Conservation (phyloP, 2,329 filamentous ascomycete genomes). For the Zymoseptoria passerinii region DNA sequence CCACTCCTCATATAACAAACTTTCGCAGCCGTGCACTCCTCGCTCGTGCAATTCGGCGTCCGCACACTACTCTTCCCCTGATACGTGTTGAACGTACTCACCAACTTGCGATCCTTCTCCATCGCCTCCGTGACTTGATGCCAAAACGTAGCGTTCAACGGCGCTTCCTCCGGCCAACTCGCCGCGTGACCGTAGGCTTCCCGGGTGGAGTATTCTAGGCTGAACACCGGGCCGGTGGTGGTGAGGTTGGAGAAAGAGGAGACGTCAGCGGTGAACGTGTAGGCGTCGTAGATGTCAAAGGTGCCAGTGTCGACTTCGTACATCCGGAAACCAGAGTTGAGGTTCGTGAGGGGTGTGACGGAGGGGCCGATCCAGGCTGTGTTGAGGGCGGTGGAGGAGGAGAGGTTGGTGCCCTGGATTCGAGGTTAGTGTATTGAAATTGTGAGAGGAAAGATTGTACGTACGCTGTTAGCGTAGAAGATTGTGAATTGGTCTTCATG, state of each 20-base stretch:
- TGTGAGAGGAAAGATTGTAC: not conserved
- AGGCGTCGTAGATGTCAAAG: constrained; percentile 48
- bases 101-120: constrained; percentile 44
- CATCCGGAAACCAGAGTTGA: constrained; percentile 47
- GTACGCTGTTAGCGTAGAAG: constrained; percentile 41
- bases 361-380: constrained; percentile 46
- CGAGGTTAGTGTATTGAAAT: constrained; percentile 24
- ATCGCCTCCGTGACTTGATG: constrained; percentile 50
- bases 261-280: constrained; percentile 48
- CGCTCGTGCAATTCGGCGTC: constrained; percentile 45
- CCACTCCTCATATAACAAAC: constrained; percentile 53
- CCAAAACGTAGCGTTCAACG: constrained; percentile 53
- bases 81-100: constrained; percentile 42
- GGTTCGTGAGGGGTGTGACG: constrained; percentile 46
- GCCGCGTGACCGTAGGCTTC: constrained; percentile 40
- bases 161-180: constrained; percentile 40
- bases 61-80: constrained; percentile 46
- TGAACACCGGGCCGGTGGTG: constrained; percentile 39
- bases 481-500: constrained; percentile 49
- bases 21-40: constrained; percentile 46
- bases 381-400: constrained; percentile 36
- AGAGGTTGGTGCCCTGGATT: constrained; percentile 32
- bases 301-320: constrained; percentile 48
- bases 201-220: constrained; percentile 46
- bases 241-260: constrained; percentile 34